Percentiles rank a stretch among this genome's conserved stretches.
Evolutionary conservation across 2,329 filamentous ascomycete genomes (phyloP).

Genomic region (Aspergillus vadensis): DNA sequence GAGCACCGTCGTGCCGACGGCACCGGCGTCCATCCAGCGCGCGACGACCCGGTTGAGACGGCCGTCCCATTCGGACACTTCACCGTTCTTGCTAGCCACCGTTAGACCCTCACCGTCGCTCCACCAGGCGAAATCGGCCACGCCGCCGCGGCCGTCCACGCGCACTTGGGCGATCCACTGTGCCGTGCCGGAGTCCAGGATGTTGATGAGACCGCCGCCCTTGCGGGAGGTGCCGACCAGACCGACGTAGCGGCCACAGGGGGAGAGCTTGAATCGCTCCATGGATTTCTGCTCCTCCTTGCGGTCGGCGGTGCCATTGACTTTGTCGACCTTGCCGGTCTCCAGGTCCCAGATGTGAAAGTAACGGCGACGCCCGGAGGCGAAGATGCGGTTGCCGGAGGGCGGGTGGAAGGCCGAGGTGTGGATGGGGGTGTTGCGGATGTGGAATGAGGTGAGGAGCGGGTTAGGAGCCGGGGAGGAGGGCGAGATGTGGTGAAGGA

Average conservation of each 20-base stretch:
- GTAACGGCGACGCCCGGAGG: conserved; percentile 83
- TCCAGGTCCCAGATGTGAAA: conserved; percentile 94
- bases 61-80: conserved; percentile 86
- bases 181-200: conserved; percentile 75
- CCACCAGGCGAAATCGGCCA: conserved; percentile 95
- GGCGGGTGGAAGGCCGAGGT: conserved; percentile 78
- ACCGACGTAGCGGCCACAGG: conserved; percentile 83
- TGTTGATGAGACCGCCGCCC: conserved; percentile 83
- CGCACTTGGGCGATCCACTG: conserved; percentile 87
- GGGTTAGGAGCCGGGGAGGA: conserved; percentile 80
- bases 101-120: conserved; percentile 76
- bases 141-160: conserved; percentile 77
- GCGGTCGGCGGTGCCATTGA: conserved; percentile 69
- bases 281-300: conserved; percentile 82
- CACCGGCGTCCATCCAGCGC: conserved; percentile 88
- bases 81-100: conserved; percentile 81
- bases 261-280: conserved; percentile 86
- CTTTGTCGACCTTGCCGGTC: conserved; percentile 78
- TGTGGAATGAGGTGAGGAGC: conserved; percentile 83
- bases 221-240: conserved; percentile 78
- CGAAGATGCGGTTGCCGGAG: conserved; percentile 76
- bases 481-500: conserved; percentile 84
- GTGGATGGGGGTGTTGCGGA: conserved; percentile 79
- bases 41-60: conserved; percentile 68
- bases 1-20: conserved; percentile 79